These are phyloP conservation scores for Mortierella sp. DNA, from an alignment of 371 early-diverging fungal genomes.

Conservation along the genomic window DNA sequence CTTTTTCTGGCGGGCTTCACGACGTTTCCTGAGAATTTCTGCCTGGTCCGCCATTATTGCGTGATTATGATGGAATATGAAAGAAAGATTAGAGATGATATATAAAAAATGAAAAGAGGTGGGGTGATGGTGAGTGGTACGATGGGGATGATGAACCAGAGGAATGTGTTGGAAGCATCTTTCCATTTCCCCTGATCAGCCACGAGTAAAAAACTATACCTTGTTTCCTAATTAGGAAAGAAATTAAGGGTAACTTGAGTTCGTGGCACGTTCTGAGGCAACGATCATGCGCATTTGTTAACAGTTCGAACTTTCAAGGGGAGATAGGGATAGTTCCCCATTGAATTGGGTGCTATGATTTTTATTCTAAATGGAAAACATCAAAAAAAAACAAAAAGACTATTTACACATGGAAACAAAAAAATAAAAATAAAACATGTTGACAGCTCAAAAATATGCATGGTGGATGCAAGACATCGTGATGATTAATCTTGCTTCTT, in stretches of 20 bases:
- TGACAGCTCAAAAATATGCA: too few species aligned
- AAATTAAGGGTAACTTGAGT: background rate
- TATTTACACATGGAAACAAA: background rate
- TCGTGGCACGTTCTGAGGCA: background rate
- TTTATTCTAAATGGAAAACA: background rate
- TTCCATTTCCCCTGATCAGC: constrained; percentile 2
- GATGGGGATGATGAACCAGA: background rate
- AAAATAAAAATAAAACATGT: background rate
- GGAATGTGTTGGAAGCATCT: background rate
- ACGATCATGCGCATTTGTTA: constrained; percentile 5
- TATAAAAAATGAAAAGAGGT: background rate
- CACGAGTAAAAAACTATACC: background rate
- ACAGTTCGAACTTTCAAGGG: background rate
- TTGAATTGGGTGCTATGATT: background rate
- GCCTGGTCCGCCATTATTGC: constrained; percentile 64
- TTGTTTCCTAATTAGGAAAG: background rate
- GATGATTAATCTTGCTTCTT: constrained; percentile 23
- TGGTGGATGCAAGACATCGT: background rate
- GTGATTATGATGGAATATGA: background rate
- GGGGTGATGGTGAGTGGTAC: background rate
- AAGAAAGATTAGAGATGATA: background rate
- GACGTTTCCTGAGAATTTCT: constrained; percentile 65
- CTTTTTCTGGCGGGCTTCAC: constrained; percentile 69
- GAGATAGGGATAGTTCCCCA: too few species aligned
- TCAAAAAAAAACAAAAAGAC: background rate